Evolutionary conservation across 805 yeast species (phyloP), one percentile per base, ranked within the genome.

Genomic region (Wickerhamia fluorescens): DNA sequence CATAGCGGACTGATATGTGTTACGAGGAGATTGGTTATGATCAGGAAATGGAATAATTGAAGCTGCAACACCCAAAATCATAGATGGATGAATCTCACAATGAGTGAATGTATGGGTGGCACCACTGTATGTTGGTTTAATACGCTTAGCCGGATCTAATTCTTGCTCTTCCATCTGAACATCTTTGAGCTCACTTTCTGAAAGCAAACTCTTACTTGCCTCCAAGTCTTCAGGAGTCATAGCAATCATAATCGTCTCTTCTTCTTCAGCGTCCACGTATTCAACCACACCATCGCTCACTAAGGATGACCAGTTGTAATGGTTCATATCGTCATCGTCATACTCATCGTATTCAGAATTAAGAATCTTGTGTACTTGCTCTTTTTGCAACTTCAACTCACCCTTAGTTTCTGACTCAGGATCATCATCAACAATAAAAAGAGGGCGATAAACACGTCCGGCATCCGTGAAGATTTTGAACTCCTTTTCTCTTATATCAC

Each of bases 21-120:
- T 92, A 78, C 98, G 89, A 36, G 98, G 98, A 36, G 96, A 88
- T 68, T 92, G 98, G 60, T 92, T 92, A 61, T 92, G 99, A 64
- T 92, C 98, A 9, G 99, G 99, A 83, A 92, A 92, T 12, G 99
- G 99, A 71, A 92, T 92, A 54, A 92, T 87, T 16, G 95, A 85
- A 4, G 99, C 99, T 25, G 96, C 95, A 41, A 92, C 96, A 59
- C 98, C 98, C 37, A 92, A 70, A 58, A 92, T 89, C 98, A 92
- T 92, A 17, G 95, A 82, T 12, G 98, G 98, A 62, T 92, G 98
- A 52, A 92, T 88, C 63, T 92, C 98, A 73, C 98, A 92, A 59
- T 92, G 98, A 0, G 98, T 92, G 68, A 85, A 92, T 2, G 97
- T 87, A 45, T 77, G 75, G 14, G 76, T 71, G 28, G 67, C 65